Evolutionary conservation across 257 asterid species (phyloP).

Genomic region (Primulina huaijiensis): DNA sequence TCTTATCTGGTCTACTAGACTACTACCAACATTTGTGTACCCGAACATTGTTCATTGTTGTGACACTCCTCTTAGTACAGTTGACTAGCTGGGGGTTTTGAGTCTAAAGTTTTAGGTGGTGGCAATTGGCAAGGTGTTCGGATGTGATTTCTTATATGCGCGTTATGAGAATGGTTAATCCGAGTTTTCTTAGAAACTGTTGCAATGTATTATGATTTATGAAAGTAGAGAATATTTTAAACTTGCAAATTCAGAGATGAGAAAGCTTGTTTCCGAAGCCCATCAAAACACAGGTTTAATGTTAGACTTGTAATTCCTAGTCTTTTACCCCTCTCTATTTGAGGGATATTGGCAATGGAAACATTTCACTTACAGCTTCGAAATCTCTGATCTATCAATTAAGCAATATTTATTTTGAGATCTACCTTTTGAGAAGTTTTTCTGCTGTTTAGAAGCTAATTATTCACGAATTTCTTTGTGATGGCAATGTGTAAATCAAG

Average conservation of each 20-base stretch:
- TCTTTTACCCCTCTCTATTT: slow-evolving; percentile 15
- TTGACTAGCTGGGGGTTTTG: slow-evolving; percentile 8
- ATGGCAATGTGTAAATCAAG: slow-evolving; percentile 14
- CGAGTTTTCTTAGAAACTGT: not conserved
- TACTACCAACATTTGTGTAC: slow-evolving; percentile 7
- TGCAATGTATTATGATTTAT: not conserved
- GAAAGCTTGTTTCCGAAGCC: not conserved
- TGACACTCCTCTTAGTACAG: slow-evolving; percentile 13
- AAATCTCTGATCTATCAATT: slow-evolving; percentile 1
- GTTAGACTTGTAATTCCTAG: slow-evolving; percentile 1
- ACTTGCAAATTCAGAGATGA: not conserved
- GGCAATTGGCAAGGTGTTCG: not conserved
- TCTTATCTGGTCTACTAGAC: not conserved
- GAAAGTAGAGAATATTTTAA: not conserved
- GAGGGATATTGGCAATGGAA: not conserved
- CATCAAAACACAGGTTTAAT: not conserved
- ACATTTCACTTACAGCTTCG: not conserved
- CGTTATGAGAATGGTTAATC: not conserved
- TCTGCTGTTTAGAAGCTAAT: slow-evolving; percentile 10
- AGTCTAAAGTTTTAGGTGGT: not conserved
- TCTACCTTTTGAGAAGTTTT: not conserved
- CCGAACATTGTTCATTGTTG: slow-evolving; percentile 10
- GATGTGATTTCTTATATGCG: not conserved
- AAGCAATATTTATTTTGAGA: slow-evolving; percentile 6
- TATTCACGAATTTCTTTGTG: slow-evolving; percentile 13